phyloP scores from a whole-genome alignment of 768 basidiomycete species.

The Boletus pseudopeckii region DNA sequence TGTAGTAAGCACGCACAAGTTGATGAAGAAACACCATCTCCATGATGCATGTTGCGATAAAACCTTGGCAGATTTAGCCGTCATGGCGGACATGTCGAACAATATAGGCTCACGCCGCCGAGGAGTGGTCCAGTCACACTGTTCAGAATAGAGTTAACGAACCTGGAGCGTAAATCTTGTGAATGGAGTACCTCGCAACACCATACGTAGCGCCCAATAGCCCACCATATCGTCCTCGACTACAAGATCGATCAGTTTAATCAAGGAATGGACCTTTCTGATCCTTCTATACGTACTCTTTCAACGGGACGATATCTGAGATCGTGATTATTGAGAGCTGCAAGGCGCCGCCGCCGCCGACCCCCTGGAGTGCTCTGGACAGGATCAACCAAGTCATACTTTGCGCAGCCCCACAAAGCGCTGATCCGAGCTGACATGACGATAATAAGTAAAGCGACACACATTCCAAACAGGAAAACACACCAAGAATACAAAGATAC shows the following conservation, averaged over 20 bases:
- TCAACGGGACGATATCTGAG: conserved; percentile 77
- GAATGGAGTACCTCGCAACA: conserved; percentile 40
- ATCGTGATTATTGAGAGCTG: conserved; percentile 76
- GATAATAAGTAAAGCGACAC: background rate
- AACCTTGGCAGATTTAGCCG: conserved; percentile 35
- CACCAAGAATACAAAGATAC: conserved; percentile 65
- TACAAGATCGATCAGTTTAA: conserved; percentile 20
- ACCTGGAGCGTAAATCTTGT: background rate
- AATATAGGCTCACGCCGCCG: conserved; percentile 61
- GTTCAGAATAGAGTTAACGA: background rate
- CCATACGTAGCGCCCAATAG: conserved; percentile 81
- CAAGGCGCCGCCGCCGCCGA: conserved; percentile 76
- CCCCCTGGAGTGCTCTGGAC: conserved; percentile 75
- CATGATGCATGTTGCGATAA: conserved; percentile 69
- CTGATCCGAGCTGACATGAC: conserved; percentile 65
- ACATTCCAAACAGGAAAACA: conserved; percentile 11
- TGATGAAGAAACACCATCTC: too few species aligned
- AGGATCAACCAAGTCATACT: conserved; percentile 74
- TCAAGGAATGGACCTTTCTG: background rate
- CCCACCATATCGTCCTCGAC: conserved; percentile 77
- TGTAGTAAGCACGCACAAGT: too few species aligned
- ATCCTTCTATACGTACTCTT: conserved; percentile 49
- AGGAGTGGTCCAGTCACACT: conserved; percentile 75
- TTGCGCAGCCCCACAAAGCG: conserved; percentile 78
- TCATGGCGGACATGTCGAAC: background rate